Base-by-base conservation (phyloP, 202 grass and related monocot genomes). In the Zoysia matrella region DNA sequence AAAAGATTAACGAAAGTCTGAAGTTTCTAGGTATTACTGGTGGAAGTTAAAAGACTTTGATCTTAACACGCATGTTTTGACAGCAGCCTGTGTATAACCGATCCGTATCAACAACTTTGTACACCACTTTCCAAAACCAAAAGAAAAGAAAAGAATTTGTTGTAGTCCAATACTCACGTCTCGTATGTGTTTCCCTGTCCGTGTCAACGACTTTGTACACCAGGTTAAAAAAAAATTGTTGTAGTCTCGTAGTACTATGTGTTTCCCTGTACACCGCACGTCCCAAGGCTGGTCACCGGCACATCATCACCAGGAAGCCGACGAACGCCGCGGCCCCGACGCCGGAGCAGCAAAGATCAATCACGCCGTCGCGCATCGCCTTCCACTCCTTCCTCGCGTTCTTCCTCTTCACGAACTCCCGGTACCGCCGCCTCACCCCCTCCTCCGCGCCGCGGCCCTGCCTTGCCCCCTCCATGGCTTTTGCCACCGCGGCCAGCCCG, bases 321-420 rank as follows among this genome's bases (percentile, higher is more conserved):
- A 94, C 2, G 66, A 94, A 88, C 2, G 76, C 73, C 7, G 79
- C 76, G 0, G 89, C 86, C 0, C 76, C 87, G 3, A 90, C 30
- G 65, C 80, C 65, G 60, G 89, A 85, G 80, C 84, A 97, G 82
- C 88, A 87, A 63, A 94, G 77, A 60, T 94, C 91, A 5, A 94
- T 7, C 45, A 86, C 39, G 67, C 73, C 62, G 10, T 97, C 91
- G 11, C 76, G 51, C 69, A 73, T 74, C 4, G 73, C 80, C 79
- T 75, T 87, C 65, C 64, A 47, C 72, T 92, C 89, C 58, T 94
- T 92, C 80, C 87, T 60, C 10, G 50, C 75, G 16, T 40, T 67
- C 79, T 78, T 83, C 69, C 56, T 45, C 52, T 61, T 81, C 11
- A 76, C 65, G 22, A 97, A 97, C 64, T 92, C 89, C 3, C 84